Evolutionary conservation across 2,329 filamentous ascomycete genomes (phyloP).

Genomic region (Aspergillus hiratsukae): DNA sequence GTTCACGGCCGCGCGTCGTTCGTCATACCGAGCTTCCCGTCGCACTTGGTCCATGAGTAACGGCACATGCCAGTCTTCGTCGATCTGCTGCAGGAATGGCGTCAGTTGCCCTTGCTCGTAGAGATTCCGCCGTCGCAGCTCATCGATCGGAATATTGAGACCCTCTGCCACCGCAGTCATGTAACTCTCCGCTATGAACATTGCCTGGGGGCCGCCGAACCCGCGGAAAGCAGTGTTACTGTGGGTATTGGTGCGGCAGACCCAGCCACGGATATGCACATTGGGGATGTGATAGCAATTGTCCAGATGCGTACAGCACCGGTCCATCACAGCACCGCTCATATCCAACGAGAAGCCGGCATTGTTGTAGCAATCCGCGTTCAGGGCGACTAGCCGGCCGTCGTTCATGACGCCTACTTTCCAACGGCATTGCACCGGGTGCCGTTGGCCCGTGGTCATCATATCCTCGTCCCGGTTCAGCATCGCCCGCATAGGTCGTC

Average conservation of each 20-base stretch:
- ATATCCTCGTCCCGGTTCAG: conserved; percentile 96
- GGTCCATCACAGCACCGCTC: conserved; percentile 76
- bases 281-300: conserved; percentile 88
- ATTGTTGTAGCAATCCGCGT: conserved; percentile 87
- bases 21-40: conserved; percentile 69
- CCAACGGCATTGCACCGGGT: conserved; percentile 87
- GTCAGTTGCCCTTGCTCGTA: conserved; percentile 74
- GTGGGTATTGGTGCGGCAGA: conserved; percentile 95
- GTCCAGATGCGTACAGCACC: conserved; percentile 81
- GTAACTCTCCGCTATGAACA: conserved; percentile 87
- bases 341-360: conserved; percentile 72
- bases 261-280: conserved; percentile 74
- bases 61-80: conserved; percentile 84
- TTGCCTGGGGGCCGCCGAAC: conserved; percentile 91
- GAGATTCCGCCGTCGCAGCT: conserved; percentile 80
- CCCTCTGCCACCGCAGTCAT: conserved; percentile 90
- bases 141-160: conserved; percentile 76
- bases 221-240: conserved; percentile 97
- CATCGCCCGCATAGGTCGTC: conserved; percentile 86
- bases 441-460: conserved; percentile 81
- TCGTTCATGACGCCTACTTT: conserved; percentile 92
- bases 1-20: conserved; percentile 64
- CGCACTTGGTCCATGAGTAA: conserved; percentile 90
- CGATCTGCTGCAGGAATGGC: conserved; percentile 83
- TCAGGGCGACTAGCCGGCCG: conserved; percentile 83